A percentile compares a stretch with the other conserved stretches of the same genome.
Evolutionary conservation across 768 basidiomycete genomes (phyloP).

Genomic region (Astraeus odoratus): DNA sequence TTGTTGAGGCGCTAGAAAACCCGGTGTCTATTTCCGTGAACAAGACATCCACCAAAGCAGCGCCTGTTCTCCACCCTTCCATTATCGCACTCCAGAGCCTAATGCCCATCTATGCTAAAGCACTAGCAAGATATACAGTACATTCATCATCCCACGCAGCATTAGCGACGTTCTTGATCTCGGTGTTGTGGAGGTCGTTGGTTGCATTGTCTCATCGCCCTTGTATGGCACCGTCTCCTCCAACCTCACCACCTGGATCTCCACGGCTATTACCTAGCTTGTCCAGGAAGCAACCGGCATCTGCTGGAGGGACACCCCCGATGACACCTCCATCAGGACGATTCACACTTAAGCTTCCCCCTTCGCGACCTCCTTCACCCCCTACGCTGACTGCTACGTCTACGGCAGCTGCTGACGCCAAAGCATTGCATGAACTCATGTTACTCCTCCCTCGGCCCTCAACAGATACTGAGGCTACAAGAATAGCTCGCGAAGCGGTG

Average conservation of each 20-base stretch:
- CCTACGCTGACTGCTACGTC: slow-evolving; percentile 31
- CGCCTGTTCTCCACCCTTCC: slow-evolving; percentile 42
- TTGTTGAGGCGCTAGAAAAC: slow-evolving; percentile 57
- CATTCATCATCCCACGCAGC: slow-evolving; percentile 49
- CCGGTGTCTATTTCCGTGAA: slow-evolving; percentile 25
- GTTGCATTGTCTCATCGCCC: slow-evolving; percentile 63
- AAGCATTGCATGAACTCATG: slow-evolving; percentile 56
- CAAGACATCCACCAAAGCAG: slow-evolving; percentile 14
- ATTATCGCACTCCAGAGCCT: slow-evolving; percentile 49
- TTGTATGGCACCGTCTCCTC: slow-evolving; percentile 25
- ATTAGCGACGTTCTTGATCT: slow-evolving; percentile 67
- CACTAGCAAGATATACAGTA: slow-evolving; percentile 49
- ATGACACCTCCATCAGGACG: slow-evolving; percentile 49
- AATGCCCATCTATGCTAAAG: slow-evolving; percentile 57
- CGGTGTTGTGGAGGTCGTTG: slow-evolving; percentile 65
- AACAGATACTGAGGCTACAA: slow-evolving; percentile 38
- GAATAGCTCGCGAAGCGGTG: slow-evolving; percentile 71
- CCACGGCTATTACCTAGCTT: slow-evolving; percentile 22
- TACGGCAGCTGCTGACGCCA: slow-evolving; percentile 50
- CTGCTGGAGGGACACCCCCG: slow-evolving; percentile 40
- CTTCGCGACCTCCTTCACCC: slow-evolving; percentile 65
- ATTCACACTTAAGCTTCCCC: slow-evolving; percentile 59
- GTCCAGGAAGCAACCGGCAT: slow-evolving; percentile 37
- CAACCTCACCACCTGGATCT: slow-evolving; percentile 37
- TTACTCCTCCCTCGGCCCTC: slow-evolving; percentile 53